phyloP scores from a whole-genome alignment of 1,139 yeast genomes.

The Diutina rugosa region DNA sequence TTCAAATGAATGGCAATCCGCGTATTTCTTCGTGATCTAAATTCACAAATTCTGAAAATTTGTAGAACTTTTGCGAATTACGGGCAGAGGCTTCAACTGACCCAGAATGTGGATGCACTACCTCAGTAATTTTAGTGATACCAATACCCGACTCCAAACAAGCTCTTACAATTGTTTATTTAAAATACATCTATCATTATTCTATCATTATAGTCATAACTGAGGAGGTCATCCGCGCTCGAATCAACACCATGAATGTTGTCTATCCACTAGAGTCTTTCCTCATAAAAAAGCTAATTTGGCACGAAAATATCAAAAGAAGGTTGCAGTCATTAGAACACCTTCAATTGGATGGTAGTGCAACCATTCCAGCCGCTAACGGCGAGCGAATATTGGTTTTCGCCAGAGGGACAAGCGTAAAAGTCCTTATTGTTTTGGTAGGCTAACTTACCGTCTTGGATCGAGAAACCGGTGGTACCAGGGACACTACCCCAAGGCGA shows the following conservation, averaged over 20 bases:
- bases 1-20: no score
- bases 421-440: not conserved
- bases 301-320: no score
- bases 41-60: no score
- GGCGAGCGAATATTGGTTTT: not conserved
- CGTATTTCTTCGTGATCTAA: no score
- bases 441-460: not conserved
- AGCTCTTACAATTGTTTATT: no score
- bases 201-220: not conserved
- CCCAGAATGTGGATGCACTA: no score
- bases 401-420: not conserved
- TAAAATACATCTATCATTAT: not conserved
- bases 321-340: not conserved
- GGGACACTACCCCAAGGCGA: not conserved
- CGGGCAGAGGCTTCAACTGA: no score
- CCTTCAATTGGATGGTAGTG: not conserved
- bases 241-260: not conserved
- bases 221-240: not conserved
- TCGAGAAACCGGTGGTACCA: not conserved
- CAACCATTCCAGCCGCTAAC: not conserved
- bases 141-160: no score
- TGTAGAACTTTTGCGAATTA: no score
- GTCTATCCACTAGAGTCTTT: not conserved
- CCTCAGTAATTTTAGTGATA: no score
- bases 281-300: not conserved